Evolutionary conservation across 306 rosid genomes (phyloP).

Genomic region (Lotus japonicus): DNA sequence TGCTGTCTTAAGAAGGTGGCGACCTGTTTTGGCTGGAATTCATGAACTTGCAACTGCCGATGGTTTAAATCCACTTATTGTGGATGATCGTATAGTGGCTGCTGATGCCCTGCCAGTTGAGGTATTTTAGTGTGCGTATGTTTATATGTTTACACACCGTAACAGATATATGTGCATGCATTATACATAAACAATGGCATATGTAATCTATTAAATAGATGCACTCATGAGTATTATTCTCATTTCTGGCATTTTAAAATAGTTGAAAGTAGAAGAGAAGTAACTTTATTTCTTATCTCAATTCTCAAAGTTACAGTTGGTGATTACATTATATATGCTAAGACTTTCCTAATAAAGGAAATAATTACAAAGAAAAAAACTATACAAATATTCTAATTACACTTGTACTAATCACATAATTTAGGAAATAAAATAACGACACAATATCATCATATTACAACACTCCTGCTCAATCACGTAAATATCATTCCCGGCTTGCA

Average conservation of each 20-base stretch:
- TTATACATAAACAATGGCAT: neutral
- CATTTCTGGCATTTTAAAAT: neutral
- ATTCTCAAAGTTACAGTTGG: too few relatives aligned
- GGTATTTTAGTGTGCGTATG: slow-evolving; percentile 36
- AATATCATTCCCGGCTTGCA: too few relatives aligned
- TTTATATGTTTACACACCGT: neutral
- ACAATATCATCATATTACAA: too few relatives aligned
- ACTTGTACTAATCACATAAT: too few relatives aligned
- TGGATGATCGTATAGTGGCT: slow-evolving; percentile 65
- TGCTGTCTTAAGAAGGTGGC: slow-evolving; percentile 93
- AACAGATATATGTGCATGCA: slow-evolving; percentile 6
- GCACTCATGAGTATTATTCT: neutral
- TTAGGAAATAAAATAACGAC: too few relatives aligned
- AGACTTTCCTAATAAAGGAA: too few relatives aligned
- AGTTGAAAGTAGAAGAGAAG: too few relatives aligned
- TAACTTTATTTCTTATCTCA: too few relatives aligned
- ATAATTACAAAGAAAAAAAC: too few relatives aligned
- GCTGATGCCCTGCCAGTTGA: slow-evolving; percentile 73
- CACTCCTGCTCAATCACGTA: too few relatives aligned
- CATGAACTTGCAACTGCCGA: slow-evolving; percentile 94
- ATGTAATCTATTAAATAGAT: neutral
- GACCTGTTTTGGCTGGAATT: slow-evolving; percentile 89
- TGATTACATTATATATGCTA: too few relatives aligned
- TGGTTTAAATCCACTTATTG: slow-evolving; percentile 73
- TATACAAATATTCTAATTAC: too few relatives aligned